Conservation (phyloP, 2,329 filamentous ascomycete species). For the Fusarium sp. region DNA sequence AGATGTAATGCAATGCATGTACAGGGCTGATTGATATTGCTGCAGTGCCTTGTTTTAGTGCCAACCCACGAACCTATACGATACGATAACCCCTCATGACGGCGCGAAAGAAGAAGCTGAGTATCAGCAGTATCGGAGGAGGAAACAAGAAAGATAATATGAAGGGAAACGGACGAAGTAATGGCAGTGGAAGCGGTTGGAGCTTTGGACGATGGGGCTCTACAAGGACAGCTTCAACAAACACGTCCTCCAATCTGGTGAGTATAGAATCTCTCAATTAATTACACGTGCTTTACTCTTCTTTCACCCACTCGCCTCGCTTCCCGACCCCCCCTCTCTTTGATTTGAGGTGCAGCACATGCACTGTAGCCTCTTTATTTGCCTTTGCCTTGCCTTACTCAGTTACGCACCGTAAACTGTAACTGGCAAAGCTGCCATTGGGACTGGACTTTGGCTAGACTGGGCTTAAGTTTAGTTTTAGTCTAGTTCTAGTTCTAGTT, state of each 20-base stretch:
- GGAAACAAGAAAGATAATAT: constrained; percentile 33
- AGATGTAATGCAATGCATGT: background rate
- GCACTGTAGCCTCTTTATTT: background rate
- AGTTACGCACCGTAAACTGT: constrained; percentile 5
- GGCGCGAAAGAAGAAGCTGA: constrained; percentile 35
- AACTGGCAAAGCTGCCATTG: constrained; percentile 16
- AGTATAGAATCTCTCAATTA: background rate
- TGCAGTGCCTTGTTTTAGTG: constrained; percentile 13
- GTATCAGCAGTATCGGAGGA: constrained; percentile 30
- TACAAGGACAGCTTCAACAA: constrained; percentile 25
- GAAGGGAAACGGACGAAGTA: constrained; percentile 26
- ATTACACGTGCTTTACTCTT: background rate
- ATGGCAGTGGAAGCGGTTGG: constrained; percentile 29
- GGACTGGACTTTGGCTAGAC: background rate
- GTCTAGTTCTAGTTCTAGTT: constrained; percentile 14
- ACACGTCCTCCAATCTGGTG: constrained; percentile 8
- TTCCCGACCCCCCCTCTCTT: constrained; percentile 12
- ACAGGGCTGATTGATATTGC: constrained; percentile 1
- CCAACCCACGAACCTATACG: constrained; percentile 4
- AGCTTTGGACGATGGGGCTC: constrained; percentile 37
- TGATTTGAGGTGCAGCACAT: background rate
- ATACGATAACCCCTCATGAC: constrained; percentile 15
- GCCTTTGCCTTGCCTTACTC: constrained; percentile 19
- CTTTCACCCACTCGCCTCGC: constrained; percentile 25
- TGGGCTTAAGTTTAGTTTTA: constrained; percentile 16